phyloP scores from a whole-genome alignment of 75 land plant species.

The Sequoia sempervirens region DNA sequence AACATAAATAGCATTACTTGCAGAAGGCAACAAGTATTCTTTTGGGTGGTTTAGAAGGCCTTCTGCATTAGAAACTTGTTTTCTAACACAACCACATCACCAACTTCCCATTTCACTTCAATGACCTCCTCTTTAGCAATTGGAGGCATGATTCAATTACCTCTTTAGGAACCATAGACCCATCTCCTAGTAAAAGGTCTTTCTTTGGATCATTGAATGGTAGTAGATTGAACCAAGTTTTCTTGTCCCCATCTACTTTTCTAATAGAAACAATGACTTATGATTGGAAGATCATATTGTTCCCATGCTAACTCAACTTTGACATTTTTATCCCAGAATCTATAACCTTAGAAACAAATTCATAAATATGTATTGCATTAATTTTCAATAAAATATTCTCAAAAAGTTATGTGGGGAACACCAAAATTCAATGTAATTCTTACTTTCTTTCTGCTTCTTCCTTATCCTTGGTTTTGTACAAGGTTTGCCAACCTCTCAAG shows the following conservation, averaged over 20 bases:
- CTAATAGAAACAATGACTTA: too few relatives aligned
- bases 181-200: too few relatives aligned
- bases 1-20: slow-evolving; percentile 11
- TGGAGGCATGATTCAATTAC: slow-evolving; percentile 20
- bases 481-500: neutral
- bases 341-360: neutral
- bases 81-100: slow-evolving; percentile 35
- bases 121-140: slow-evolving; percentile 27
- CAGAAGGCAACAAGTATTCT: slow-evolving; percentile 23
- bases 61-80: slow-evolving; percentile 28
- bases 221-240: too few relatives aligned
- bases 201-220: too few relatives aligned
- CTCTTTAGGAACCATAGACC: slow-evolving; percentile 8
- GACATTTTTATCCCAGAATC: neutral
- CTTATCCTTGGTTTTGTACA: neutral
- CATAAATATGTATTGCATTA: too few relatives aligned
- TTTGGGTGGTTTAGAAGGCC: slow-evolving; percentile 29
- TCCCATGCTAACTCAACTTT: neutral
- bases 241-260: too few relatives aligned
- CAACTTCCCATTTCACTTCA: slow-evolving; percentile 30
- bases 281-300: too few relatives aligned
- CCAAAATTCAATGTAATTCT: neutral
- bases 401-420: too few relatives aligned
- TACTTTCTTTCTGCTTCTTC: neutral
- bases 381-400: neutral